Conservation (phyloP, 306 rosid species). For the Vicia sativa region DNA sequence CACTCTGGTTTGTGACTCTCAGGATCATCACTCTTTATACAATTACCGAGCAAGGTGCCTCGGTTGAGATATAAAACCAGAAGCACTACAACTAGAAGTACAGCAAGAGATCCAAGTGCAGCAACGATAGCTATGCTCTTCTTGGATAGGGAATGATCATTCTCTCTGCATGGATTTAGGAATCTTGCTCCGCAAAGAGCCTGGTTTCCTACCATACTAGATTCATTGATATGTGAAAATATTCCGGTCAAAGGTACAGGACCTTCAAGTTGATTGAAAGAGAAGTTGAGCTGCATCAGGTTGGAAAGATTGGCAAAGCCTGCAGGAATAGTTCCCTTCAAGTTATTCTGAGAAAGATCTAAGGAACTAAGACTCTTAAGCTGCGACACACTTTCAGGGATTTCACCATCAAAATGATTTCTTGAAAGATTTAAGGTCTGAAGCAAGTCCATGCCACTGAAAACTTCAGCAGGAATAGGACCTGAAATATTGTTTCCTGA, state of each 20-base stretch:
- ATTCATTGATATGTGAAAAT: slow-evolving; percentile 53
- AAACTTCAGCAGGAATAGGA: slow-evolving; percentile 64
- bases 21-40: slow-evolving; percentile 36
- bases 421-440: slow-evolving; percentile 70
- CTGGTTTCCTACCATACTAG: slow-evolving; percentile 67
- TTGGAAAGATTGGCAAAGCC: slow-evolving; percentile 56
- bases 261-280: slow-evolving; percentile 83
- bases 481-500: slow-evolving; percentile 78
- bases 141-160: slow-evolving; percentile 53
- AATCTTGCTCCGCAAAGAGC: slow-evolving; percentile 70
- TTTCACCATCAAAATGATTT: slow-evolving; percentile 66
- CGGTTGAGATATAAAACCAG: slow-evolving; percentile 37
- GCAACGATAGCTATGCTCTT: slow-evolving; percentile 46
- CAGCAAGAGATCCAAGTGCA: slow-evolving; percentile 50
- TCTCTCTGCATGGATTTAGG: slow-evolving; percentile 50
- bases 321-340: slow-evolving; percentile 66
- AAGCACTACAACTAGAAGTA: slow-evolving; percentile 50
- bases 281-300: slow-evolving; percentile 66
- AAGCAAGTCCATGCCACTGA: slow-evolving; percentile 54
- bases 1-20: slow-evolving; percentile 46
- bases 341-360: slow-evolving; percentile 79
- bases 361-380: slow-evolving; percentile 60
- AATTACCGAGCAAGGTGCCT: slow-evolving; percentile 9
- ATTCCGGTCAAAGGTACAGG: slow-evolving; percentile 64
- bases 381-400: slow-evolving; percentile 54